Evolutionary conservation across 305 asterid species (phyloP).

Genomic region (Caryopteris hybrid): DNA sequence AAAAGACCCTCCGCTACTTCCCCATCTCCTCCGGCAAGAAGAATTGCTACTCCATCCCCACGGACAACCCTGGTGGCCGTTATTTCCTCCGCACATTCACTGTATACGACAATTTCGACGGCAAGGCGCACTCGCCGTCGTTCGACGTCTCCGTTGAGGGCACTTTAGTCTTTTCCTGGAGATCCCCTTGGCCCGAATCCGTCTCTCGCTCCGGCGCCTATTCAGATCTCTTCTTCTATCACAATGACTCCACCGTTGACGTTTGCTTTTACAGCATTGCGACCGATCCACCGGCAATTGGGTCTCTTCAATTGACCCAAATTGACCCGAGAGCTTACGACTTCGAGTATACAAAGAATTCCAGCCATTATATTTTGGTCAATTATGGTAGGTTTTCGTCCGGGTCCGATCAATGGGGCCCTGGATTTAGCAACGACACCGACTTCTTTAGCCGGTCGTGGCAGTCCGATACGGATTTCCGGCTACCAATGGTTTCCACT

Average conservation of each 20-base stretch:
- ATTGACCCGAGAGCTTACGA: conserved; percentile 54
- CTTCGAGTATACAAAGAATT: conserved; percentile 25
- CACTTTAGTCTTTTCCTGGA: conserved; percentile 82
- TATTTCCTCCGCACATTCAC: conserved; percentile 73
- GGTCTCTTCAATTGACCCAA: conserved; percentile 59
- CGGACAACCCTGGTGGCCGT: conserved; percentile 28
- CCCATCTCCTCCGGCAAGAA: conserved; percentile 80
- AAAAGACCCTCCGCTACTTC: conserved; percentile 79
- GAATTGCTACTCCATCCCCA: conserved; percentile 75
- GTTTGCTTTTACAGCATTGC: conserved; percentile 93
- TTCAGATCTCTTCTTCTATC: conserved; percentile 73
- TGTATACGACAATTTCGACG: conserved; percentile 86
- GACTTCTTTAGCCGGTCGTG: conserved; percentile 81
- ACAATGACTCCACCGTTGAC: conserved; percentile 48
- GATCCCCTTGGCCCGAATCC: conserved; percentile 79
- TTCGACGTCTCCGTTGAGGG: conserved; percentile 94
- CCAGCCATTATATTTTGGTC: conserved; percentile 56
- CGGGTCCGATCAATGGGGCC: conserved; percentile 91
- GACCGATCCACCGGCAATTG: conserved; percentile 85
- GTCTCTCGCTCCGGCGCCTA: conserved; percentile 80
- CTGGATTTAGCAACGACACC: conserved; percentile 80
- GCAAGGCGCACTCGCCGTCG: conserved; percentile 77
- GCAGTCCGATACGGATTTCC: conserved; percentile 61
- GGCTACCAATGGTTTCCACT: conserved; percentile 9
- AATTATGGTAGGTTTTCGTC: conserved; percentile 89